These are phyloP conservation scores for Ophiostoma quercus DNA, from an alignment of 2,329 filamentous ascomycete species.

Conservation along the genomic window DNA sequence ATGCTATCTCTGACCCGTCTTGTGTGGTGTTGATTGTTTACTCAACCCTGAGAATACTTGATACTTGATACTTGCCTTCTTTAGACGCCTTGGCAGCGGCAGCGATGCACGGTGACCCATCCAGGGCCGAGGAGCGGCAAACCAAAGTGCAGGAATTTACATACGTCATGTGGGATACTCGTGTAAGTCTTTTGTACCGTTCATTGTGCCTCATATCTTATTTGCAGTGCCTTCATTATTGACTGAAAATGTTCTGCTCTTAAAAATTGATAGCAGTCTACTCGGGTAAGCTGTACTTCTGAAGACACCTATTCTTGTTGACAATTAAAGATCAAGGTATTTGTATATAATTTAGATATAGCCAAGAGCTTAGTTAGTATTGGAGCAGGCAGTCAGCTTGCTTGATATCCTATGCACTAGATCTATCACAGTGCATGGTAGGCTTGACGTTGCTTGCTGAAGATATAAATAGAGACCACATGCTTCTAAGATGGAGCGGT, in stretches of 20 bases:
- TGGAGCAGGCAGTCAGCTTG: neutral
- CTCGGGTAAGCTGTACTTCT: neutral
- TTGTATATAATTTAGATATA: too few species aligned
- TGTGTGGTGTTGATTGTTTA: neutral
- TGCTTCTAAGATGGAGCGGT: neutral
- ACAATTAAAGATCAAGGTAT: too few species aligned
- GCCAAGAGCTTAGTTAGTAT: too few species aligned
- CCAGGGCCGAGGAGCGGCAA: neutral
- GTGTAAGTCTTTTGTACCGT: neutral
- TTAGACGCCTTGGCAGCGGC: slow-evolving; percentile 7
- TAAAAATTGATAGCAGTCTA: neutral
- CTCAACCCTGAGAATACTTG: neutral
- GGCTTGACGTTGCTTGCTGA: neutral
- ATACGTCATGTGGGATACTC: neutral
- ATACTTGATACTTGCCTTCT: neutral
- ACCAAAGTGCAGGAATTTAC: neutral
- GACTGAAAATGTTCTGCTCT: too few species aligned
- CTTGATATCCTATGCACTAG: neutral
- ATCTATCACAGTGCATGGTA: neutral
- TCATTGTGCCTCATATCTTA: neutral
- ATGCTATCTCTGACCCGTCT: neutral
- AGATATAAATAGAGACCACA: slow-evolving; percentile 14
- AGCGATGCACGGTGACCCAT: neutral
- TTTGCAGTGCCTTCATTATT: neutral
- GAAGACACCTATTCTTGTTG: too few species aligned